Base-by-base conservation (phyloP, 345 rosid species). In the Aethionema arabicum region DNA sequence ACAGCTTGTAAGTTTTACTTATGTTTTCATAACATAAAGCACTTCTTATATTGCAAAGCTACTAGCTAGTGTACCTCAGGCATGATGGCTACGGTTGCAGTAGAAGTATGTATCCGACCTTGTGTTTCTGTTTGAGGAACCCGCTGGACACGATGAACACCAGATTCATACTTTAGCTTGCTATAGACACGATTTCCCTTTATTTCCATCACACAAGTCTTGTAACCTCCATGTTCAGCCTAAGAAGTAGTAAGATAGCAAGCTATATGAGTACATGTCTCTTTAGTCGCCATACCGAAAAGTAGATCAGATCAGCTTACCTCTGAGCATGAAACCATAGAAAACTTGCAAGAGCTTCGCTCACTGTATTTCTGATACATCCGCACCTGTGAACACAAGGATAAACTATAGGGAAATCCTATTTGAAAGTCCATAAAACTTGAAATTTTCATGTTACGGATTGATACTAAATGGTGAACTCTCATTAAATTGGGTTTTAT, bases 61-160 rank as follows among this genome's bases (percentile, higher is more conserved):
- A 62, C 57, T 32, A 59, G 46, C 52, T 47, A 62, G 63, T 32
- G 50, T 74, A 89, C 97, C 95, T 92, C 95, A 35, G 97, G 97
- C 98, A 92, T 92, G 78, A 92, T 87, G 51, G 99, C 99, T 48
- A 89, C 95, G 44, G 97, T 89, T 45, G 98, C 97, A 62, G 98
- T 92, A 73, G 98, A 92, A 59, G 95, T 92, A 74, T 92, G 98
- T 14, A 89, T 93, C 49, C 96, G 93, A 3, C 96, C 96, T 61
- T 89, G 96, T 62, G 98, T 45, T 74, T 92, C 96, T 58, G 98
- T 92, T 74, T 82, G 93, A 80, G 98, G 98, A 56, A 92, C 96
- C 43, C 96, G 90, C 73, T 92, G 97, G 61, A 92, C 98, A 56
- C 95, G 79, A 70, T 89, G 95, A 63, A 92, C 98, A 64, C 98